Conservation (phyloP, 345 rosid species). For the Corchorus capsularis region DNA sequence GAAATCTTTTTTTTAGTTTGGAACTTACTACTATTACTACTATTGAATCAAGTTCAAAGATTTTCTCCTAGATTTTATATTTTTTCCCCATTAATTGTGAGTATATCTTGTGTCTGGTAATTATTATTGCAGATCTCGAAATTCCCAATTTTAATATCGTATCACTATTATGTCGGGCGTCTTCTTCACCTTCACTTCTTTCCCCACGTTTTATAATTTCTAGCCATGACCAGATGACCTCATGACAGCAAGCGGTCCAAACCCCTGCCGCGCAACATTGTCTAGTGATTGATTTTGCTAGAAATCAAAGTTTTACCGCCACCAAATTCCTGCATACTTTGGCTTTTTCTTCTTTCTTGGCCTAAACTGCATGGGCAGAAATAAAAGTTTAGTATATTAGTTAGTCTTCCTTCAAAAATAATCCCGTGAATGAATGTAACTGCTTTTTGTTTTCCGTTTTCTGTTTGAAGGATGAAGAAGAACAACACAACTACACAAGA, state of each 20-base stretch:
- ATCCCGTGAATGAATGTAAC: background rate
- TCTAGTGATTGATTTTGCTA: background rate
- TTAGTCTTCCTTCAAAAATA: background rate
- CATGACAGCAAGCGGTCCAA: slow-evolving; percentile 4
- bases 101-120: background rate
- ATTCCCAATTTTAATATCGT: too few species aligned
- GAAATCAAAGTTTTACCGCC: background rate
- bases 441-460: too few species aligned
- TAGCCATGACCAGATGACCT: background rate
- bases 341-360: background rate
- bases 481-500: background rate
- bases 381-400: background rate
- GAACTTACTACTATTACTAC: too few species aligned
- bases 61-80: background rate
- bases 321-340: too few species aligned
- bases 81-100: slow-evolving; percentile 5
- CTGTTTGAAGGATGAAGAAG: slow-evolving; percentile 7
- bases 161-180: background rate
- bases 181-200: too few species aligned
- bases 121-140: background rate
- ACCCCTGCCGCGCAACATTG: background rate
- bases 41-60: background rate
- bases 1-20: too few species aligned
- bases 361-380: background rate
- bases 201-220: slow-evolving; percentile 6